These are phyloP conservation scores for Dianthus caryophyllus DNA, from an alignment of 148 eudicot genomes.

Conservation along the genomic window DNA sequence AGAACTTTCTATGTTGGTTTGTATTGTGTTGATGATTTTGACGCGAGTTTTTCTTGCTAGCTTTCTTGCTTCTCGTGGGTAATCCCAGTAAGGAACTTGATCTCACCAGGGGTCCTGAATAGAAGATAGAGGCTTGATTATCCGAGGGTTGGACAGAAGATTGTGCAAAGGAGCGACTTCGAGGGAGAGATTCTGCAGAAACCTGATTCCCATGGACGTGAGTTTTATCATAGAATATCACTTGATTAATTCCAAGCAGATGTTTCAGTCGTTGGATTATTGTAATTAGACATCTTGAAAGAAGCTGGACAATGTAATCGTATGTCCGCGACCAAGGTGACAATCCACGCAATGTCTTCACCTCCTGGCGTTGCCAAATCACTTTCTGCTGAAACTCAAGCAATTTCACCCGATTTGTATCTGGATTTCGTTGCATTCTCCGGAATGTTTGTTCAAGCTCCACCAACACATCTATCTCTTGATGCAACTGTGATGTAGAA, in stretches of 20 bases:
- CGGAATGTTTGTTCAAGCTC: slow-evolving; percentile 79
- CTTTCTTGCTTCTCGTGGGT: slow-evolving; percentile 33
- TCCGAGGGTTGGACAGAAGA: slow-evolving; percentile 57
- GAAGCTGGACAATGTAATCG: slow-evolving; percentile 59
- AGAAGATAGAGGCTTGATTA: slow-evolving; percentile 35
- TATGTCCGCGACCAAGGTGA: slow-evolving; percentile 78
- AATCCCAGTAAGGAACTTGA: slow-evolving; percentile 60
- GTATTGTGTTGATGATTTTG: slow-evolving; percentile 28
- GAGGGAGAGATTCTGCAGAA: slow-evolving; percentile 33
- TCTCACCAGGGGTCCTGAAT: slow-evolving; percentile 49
- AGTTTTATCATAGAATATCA: slow-evolving; percentile 28
- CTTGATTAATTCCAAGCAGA: slow-evolving; percentile 44
- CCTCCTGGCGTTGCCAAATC: slow-evolving; percentile 79
- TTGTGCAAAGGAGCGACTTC: slow-evolving; percentile 58
- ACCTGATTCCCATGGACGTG: slow-evolving; percentile 19
- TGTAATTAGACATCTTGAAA: slow-evolving; percentile 63
- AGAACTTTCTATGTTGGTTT: slow-evolving; percentile 28
- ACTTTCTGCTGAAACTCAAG: slow-evolving; percentile 84
- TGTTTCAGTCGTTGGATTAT: slow-evolving; percentile 55
- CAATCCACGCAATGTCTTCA: slow-evolving; percentile 59
- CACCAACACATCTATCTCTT: slow-evolving; percentile 76
- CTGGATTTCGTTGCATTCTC: slow-evolving; percentile 56
- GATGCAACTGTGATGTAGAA: slow-evolving; percentile 58
- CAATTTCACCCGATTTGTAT: slow-evolving; percentile 43
- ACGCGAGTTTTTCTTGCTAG: slow-evolving; percentile 33